These are phyloP conservation scores for Aspergillus awamori DNA, from an alignment of 2,329 filamentous ascomycete genomes.

Conservation along the genomic window DNA sequence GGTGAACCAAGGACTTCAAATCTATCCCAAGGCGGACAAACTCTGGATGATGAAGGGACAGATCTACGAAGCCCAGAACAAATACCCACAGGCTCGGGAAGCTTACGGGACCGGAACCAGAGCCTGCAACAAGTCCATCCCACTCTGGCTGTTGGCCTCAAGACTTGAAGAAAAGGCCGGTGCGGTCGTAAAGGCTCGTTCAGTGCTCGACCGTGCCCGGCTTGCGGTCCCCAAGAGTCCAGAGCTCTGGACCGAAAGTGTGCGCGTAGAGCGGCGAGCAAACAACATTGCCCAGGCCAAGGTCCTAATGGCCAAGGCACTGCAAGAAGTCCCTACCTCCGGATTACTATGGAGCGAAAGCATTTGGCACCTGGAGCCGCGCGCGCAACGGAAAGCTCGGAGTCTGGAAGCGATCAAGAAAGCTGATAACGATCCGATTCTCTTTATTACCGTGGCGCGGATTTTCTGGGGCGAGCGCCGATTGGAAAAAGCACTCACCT, in stretches of 20 bases:
- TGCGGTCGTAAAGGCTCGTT: constrained; percentile 86
- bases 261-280: constrained; percentile 86
- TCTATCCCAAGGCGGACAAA: constrained; percentile 84
- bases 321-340: constrained; percentile 86
- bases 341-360: constrained; percentile 91
- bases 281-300: constrained; percentile 83
- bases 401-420: constrained; percentile 95
- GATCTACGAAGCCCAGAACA: constrained; percentile 84
- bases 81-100: constrained; percentile 81
- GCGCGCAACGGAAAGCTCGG: constrained; percentile 89
- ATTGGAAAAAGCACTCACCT: constrained; percentile 90
- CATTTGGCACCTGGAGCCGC: constrained; percentile 90
- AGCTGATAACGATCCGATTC: constrained; percentile 84
- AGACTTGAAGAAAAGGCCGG: constrained; percentile 85
- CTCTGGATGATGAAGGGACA: constrained; percentile 99
- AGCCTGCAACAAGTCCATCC: constrained; percentile 78
- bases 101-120: constrained; percentile 87
- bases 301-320: constrained; percentile 86
- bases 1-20: constrained; percentile 79
- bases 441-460: constrained; percentile 89
- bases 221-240: constrained; percentile 83
- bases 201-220: constrained; percentile 86
- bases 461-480: constrained; percentile 95
- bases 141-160: constrained; percentile 86
- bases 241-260: constrained; percentile 89